Evolutionary conservation across 2,329 filamentous ascomycete genomes (phyloP).

Genomic region (Paracoccidioides lutzii): DNA sequence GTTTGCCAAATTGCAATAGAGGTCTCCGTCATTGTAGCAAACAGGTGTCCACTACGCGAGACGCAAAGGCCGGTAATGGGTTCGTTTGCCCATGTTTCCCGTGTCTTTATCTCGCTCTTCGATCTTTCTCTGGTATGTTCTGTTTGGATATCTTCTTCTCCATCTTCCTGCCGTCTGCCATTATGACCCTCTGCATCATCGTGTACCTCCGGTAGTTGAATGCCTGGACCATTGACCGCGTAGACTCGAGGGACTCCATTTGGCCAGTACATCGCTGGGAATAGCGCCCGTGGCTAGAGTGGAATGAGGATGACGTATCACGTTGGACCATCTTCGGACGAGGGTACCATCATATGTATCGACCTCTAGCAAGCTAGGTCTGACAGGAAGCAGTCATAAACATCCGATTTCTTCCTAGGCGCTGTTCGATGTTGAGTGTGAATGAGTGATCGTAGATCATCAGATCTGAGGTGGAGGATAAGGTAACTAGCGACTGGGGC

Average conservation of each 20-base stretch:
- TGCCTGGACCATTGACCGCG: conserved; percentile 34
- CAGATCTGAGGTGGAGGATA: neutral
- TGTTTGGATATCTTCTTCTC: conserved; percentile 42
- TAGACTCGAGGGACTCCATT: conserved; percentile 38
- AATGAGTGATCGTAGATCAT: neutral
- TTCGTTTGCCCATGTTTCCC: conserved; percentile 40
- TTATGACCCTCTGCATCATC: conserved; percentile 14
- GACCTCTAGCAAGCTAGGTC: conserved; percentile 11
- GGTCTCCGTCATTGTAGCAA: conserved; percentile 74
- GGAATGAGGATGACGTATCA: conserved; percentile 18
- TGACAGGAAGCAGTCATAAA: neutral
- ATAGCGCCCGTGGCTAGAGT: conserved; percentile 16
- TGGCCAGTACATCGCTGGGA: conserved; percentile 37
- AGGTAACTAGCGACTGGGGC: neutral
- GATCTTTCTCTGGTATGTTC: conserved; percentile 42
- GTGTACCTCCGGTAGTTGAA: conserved; percentile 18
- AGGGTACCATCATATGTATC: conserved; percentile 14
- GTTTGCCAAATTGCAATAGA: conserved; percentile 95
- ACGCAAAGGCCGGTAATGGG: conserved; percentile 62
- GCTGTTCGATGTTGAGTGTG: neutral
- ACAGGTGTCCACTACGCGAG: conserved; percentile 67
- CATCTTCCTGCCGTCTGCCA: conserved; percentile 6
- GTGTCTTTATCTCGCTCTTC: conserved; percentile 18
- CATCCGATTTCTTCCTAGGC: conserved; percentile 9
- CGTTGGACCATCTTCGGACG: conserved; percentile 27